These are phyloP conservation scores for Plenodomus biglobosus DNA, from an alignment of 2,329 filamentous ascomycete species.

Conservation along the genomic window DNA sequence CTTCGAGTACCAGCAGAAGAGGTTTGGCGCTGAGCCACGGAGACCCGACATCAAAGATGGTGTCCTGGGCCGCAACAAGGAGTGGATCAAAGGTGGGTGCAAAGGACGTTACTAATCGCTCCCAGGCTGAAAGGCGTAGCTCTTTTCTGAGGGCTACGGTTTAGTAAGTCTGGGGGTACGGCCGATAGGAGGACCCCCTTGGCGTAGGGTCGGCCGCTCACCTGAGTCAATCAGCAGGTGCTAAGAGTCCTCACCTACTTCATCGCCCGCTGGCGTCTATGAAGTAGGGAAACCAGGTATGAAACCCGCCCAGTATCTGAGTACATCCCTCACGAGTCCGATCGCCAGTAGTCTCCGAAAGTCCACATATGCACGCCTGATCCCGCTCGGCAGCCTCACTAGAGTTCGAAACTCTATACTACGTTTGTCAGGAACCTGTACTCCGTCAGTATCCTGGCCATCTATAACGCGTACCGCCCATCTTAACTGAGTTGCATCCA, in stretches of 20 bases:
- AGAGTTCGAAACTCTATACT: too few relatives aligned
- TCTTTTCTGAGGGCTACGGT: background rate
- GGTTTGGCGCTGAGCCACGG: background rate
- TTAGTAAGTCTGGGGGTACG: conserved; percentile 1
- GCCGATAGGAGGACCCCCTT: conserved; percentile 11
- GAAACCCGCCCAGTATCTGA: background rate
- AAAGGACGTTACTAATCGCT: background rate
- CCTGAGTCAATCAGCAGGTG: conserved; percentile 2
- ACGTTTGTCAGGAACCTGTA: too few relatives aligned
- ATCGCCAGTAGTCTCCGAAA: too few relatives aligned
- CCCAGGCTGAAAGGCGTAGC: background rate
- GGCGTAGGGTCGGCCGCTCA: conserved; percentile 9
- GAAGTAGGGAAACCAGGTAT: background rate
- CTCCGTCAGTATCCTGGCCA: too few relatives aligned
- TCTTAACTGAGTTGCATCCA: too few relatives aligned
- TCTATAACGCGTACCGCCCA: too few relatives aligned
- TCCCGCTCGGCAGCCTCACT: too few relatives aligned
- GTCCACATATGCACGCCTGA: too few relatives aligned
- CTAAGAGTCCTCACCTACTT: conserved; percentile 9
- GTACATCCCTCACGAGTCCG: background rate
- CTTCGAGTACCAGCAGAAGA: background rate
- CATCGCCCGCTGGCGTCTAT: background rate
- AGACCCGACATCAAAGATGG: background rate
- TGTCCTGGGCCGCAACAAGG: background rate
- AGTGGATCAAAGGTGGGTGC: background rate